These are phyloP conservation scores for Cutaneotrichosporon spelunceum DNA, from an alignment of 1,284 basidiomycete genomes.

Conservation along the genomic window DNA sequence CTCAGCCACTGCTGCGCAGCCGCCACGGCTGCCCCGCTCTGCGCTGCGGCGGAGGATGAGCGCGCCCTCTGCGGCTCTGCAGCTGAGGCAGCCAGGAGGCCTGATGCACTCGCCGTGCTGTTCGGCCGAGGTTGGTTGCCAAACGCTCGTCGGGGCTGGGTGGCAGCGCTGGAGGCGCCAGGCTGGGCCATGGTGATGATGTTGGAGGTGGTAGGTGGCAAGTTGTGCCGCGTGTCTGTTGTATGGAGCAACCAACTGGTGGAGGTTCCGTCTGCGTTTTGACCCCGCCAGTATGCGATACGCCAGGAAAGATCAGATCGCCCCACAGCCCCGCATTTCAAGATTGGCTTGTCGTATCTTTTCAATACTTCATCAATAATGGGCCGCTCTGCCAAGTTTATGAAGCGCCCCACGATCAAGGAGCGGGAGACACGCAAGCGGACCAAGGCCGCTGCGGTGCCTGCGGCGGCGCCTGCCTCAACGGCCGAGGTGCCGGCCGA, in stretches of 20 bases:
- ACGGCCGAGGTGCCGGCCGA: not conserved
- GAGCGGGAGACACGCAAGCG: slow-evolving; percentile 36
- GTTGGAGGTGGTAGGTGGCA: not conserved
- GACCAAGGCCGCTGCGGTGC: slow-evolving; percentile 30
- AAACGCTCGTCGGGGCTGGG: not conserved
- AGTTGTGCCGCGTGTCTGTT: not conserved
- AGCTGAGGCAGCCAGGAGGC: not conserved
- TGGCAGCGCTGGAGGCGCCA: not conserved
- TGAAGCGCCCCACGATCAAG: slow-evolving; percentile 40
- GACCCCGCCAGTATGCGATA: no score
- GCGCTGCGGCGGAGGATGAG: slow-evolving; percentile 9
- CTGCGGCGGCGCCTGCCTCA: slow-evolving; percentile 25
- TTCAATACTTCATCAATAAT: slow-evolving; percentile 17
- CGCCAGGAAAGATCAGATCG: no score
- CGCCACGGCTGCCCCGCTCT: slow-evolving; percentile 20
- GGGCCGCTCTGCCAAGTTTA: slow-evolving; percentile 43
- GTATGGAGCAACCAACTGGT: not conserved
- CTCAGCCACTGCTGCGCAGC: slow-evolving; percentile 45
- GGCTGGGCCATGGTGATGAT: not conserved
- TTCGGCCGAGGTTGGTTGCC: not conserved
- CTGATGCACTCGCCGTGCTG: not conserved
- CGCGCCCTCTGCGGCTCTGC: slow-evolving; percentile 13
- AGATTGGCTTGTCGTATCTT: not conserved
- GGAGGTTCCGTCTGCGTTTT: no score
- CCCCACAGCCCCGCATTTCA: not conserved